phyloP scores from a whole-genome alignment of 2,329 filamentous ascomycete species.

The Aspergillus pseudoviridinutans region DNA sequence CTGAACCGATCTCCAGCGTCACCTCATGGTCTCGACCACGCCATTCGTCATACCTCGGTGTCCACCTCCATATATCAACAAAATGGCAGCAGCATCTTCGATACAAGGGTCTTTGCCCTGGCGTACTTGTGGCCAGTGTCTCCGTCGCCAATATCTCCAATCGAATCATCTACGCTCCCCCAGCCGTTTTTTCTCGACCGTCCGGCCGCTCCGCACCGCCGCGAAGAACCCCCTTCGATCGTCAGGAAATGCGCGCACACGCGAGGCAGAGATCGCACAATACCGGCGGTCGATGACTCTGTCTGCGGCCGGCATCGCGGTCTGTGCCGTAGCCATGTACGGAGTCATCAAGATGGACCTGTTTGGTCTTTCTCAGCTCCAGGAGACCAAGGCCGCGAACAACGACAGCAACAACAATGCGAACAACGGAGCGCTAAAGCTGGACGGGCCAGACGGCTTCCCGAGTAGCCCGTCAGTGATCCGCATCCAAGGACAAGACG shows the following conservation, averaged over 20 bases:
- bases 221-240: slow-evolving; percentile 29
- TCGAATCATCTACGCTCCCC: slow-evolving; percentile 3
- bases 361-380: slow-evolving; percentile 27
- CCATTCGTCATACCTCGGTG: background rate
- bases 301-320: slow-evolving; percentile 36
- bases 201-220: slow-evolving; percentile 22
- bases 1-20: background rate
- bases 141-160: slow-evolving; percentile 18
- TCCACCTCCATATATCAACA: background rate
- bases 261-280: slow-evolving; percentile 22
- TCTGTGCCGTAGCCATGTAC: slow-evolving; percentile 39
- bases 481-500: slow-evolving; percentile 49
- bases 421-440: slow-evolving; percentile 26
- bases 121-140: slow-evolving; percentile 24
- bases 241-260: slow-evolving; percentile 13
- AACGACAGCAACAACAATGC: slow-evolving; percentile 3
- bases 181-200: slow-evolving; percentile 25
- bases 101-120: slow-evolving; percentile 15
- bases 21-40: background rate
- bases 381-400: slow-evolving; percentile 10
- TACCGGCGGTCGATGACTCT: slow-evolving; percentile 30
- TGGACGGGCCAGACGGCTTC: slow-evolving; percentile 41
- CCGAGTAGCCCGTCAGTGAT: slow-evolving; percentile 30
- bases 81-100: slow-evolving; percentile 11
- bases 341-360: slow-evolving; percentile 37